Evolutionary conservation across 208 protist genomes (phyloP).

Genomic region (Phytomonas sp.): DNA sequence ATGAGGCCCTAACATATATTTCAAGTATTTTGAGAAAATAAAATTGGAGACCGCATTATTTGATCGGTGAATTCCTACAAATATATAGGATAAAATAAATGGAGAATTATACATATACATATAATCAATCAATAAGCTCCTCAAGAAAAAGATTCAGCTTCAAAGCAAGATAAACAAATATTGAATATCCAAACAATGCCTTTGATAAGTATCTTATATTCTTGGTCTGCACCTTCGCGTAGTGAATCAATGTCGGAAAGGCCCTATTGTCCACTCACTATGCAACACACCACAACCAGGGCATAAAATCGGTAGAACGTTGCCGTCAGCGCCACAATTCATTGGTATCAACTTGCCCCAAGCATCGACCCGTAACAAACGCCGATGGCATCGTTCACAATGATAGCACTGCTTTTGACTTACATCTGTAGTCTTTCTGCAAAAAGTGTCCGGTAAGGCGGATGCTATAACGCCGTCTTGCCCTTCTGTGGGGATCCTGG

Average conservation of each 20-base stretch:
- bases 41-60: neutral
- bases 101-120: neutral
- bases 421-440: neutral
- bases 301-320: slow-evolving; percentile 61
- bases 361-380: slow-evolving; percentile 62
- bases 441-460: neutral
- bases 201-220: neutral
- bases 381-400: slow-evolving; percentile 56
- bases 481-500: neutral
- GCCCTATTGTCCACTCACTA: slow-evolving; percentile 57
- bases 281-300: slow-evolving; percentile 69
- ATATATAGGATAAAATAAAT: neutral
- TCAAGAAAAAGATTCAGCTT: neutral
- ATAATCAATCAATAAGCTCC: neutral
- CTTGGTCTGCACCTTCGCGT: neutral
- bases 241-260: slow-evolving; percentile 14
- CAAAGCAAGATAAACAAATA: neutral
- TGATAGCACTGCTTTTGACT: slow-evolving; percentile 27
- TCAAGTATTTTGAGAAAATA: neutral
- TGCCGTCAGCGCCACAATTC: slow-evolving; percentile 49
- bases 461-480: neutral
- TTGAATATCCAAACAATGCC: neutral
- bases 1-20: neutral
- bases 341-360: slow-evolving; percentile 77
- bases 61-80: neutral